These are phyloP conservation scores for Tubosaeta sp. DNA, from an alignment of 768 basidiomycete species.

Conservation along the genomic window DNA sequence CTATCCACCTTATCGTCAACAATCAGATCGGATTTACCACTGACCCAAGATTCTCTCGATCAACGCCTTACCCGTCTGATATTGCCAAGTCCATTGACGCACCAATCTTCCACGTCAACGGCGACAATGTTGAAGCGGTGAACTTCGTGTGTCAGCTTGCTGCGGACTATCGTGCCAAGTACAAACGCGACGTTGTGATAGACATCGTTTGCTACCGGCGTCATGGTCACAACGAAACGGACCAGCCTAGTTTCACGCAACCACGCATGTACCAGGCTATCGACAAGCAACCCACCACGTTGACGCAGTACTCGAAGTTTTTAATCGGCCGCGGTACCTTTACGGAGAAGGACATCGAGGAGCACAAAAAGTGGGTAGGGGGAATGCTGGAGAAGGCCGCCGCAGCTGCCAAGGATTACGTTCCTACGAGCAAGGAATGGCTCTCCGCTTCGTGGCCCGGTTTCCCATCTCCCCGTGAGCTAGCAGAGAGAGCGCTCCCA, in stretches of 20 bases:
- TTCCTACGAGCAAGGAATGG: conserved; percentile 95
- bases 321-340: conserved; percentile 89
- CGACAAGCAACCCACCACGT: conserved; percentile 85
- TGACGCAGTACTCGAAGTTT: conserved; percentile 90
- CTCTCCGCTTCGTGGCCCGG: conserved; percentile 97
- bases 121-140: conserved; percentile 97
- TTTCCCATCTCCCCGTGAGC: conserved; percentile 94
- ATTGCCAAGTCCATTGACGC: conserved; percentile 98
- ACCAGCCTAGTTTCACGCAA: conserved; percentile 98
- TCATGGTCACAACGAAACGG: conserved; percentile 99
- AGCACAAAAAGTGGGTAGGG: conserved; percentile 99
- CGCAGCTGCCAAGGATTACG: conserved; percentile 92
- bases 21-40: conserved; percentile 99
- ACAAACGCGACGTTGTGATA: conserved; percentile 97
- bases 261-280: conserved; percentile 99
- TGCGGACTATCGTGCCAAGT: conserved; percentile 96
- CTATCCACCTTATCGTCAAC: conserved; percentile 97
- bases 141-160: conserved; percentile 98
- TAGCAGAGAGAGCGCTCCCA: conserved; percentile 90
- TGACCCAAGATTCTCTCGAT: conserved; percentile 94
- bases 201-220: conserved; percentile 99
- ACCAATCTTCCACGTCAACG: conserved; percentile 99
- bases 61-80: conserved; percentile 96
- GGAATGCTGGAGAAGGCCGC: conserved; percentile 96
- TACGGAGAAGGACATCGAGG: conserved; percentile 93